Evolutionary conservation across 108 stramenopile species (phyloP).

Genomic region (Seminavis robusta): DNA sequence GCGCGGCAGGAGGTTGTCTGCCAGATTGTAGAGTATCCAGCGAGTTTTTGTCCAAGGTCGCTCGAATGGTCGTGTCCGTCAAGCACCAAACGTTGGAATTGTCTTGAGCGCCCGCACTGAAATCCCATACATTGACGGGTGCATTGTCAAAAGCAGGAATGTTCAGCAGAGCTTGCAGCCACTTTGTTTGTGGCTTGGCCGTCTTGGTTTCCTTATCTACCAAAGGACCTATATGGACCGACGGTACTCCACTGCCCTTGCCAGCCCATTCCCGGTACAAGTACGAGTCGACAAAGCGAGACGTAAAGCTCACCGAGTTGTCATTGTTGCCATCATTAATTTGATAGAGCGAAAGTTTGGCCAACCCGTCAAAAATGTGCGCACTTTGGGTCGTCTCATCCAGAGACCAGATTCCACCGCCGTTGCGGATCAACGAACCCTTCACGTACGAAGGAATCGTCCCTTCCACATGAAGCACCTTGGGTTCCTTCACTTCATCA

Average conservation of each 20-base stretch:
- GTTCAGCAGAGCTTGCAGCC: slow-evolving; percentile 9
- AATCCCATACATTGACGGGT: slow-evolving; percentile 41
- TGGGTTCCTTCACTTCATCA: slow-evolving; percentile 19
- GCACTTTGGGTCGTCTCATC: slow-evolving; percentile 6
- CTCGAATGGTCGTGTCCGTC: slow-evolving; percentile 39
- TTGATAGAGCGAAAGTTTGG: slow-evolving; percentile 29
- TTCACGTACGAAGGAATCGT: slow-evolving; percentile 24
- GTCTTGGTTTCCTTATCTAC: slow-evolving; percentile 6
- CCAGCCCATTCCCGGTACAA: neutral
- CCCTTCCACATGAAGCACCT: slow-evolving; percentile 2
- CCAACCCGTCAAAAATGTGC: slow-evolving; percentile 41
- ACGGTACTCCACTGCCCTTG: slow-evolving; percentile 1
- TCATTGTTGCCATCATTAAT: neutral
- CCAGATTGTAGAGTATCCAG: slow-evolving; percentile 27
- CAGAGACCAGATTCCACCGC: slow-evolving; percentile 21
- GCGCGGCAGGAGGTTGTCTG: slow-evolving; percentile 9
- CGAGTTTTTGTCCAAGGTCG: slow-evolving; percentile 12
- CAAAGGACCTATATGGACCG: slow-evolving; percentile 29
- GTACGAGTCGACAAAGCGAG: no score
- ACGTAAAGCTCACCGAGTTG: no score
- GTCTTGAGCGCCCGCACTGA: slow-evolving; percentile 2
- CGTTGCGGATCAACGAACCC: slow-evolving; percentile 36
- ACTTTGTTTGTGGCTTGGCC: slow-evolving; percentile 7
- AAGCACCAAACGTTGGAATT: slow-evolving; percentile 7
- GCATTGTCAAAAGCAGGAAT: slow-evolving; percentile 32